These are phyloP conservation scores for Trichosporon sp. DNA, from an alignment of 1,284 basidiomycete species.

Conservation along the genomic window DNA sequence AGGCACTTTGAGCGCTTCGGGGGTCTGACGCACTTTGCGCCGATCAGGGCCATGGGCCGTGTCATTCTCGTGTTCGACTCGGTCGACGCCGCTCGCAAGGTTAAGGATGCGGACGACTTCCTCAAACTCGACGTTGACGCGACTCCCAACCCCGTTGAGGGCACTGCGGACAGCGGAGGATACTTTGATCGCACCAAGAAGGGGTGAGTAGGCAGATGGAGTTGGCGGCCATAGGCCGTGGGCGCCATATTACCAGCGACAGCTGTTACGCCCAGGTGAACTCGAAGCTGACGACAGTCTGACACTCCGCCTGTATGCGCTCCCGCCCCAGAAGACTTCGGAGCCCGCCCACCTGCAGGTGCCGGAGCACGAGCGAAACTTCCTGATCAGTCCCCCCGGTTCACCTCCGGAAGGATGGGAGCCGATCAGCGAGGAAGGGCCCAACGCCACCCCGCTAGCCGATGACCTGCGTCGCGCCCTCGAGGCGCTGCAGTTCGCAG, in stretches of 20 bases:
- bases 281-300: slow-evolving; percentile 53
- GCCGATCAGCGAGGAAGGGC: slow-evolving; percentile 85
- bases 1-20: slow-evolving; percentile 74
- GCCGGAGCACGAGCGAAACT: slow-evolving; percentile 84
- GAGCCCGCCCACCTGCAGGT: slow-evolving; percentile 66
- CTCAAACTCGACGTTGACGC: slow-evolving; percentile 39
- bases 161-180: slow-evolving; percentile 27
- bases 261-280: not conserved
- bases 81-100: slow-evolving; percentile 56
- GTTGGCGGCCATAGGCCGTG: too few relatives aligned
- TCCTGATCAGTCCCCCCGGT: slow-evolving; percentile 97
- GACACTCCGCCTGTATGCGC: slow-evolving; percentile 74
- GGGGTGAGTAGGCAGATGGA: slow-evolving; percentile 19
- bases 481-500: slow-evolving; percentile 55
- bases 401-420: slow-evolving; percentile 98
- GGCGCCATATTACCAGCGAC: not conserved
- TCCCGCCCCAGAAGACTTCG: slow-evolving; percentile 67
- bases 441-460: slow-evolving; percentile 82
- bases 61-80: slow-evolving; percentile 76
- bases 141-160: slow-evolving; percentile 1
- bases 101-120: slow-evolving; percentile 53
- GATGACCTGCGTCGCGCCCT: slow-evolving; percentile 84
- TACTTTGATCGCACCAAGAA: slow-evolving; percentile 24
- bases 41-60: slow-evolving; percentile 74
- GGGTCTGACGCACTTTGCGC: slow-evolving; percentile 79